Evolutionary conservation across 2,329 filamentous ascomycete species (phyloP), one percentile per base, ranked within the genome.

Genomic region (Penicillium sp.): DNA sequence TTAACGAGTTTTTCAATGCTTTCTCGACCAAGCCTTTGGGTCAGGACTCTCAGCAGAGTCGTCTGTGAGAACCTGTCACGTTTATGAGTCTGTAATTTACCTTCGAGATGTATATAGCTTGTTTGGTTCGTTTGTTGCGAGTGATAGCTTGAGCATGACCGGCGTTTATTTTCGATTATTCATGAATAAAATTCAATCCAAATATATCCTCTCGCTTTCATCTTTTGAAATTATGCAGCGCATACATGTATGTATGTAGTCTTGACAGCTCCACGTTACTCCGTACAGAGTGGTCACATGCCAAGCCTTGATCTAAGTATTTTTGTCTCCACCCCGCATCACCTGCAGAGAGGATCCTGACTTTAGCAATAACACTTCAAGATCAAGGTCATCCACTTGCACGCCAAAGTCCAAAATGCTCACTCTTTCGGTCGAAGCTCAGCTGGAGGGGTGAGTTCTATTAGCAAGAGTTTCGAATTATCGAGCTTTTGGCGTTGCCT

Each of bases 1-100:
- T 97, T 63, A 90, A 97, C 67, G 80, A 82, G 59, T 97, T 96
- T 70, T 97, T 96, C 74, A 80, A 81, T 5, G 73, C 85, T 1
- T 92, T 96, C 64, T 82, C 82, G 51, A 82, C 84, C 10, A 90
- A 88, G 76, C 49, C 65, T 7, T 47, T 74, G 16, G 70, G 71
- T 16, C 67, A 71, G 55, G 68, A 66, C 32, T 61, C 65, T 39
- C 67, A 71, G 51, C 61, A 63, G 34, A 72, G 71, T 61, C 71
- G 70, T 48, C 65, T 74, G 56, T 74, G 60, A 58, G 42, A 6
- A 14, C 44, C 3, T 18, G 19, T 45, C 26, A 23, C 49, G 11
- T 40, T 36, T 40, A 60, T 57, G 43, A 51, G 53, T 47, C 48
- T 67, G 56, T 55, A 52, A 48, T 47, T 56, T 51, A 54, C 56